These are phyloP conservation scores for Coemansia sp. DNA, from an alignment of 192 early-diverging fungal species.

Conservation along the genomic window DNA sequence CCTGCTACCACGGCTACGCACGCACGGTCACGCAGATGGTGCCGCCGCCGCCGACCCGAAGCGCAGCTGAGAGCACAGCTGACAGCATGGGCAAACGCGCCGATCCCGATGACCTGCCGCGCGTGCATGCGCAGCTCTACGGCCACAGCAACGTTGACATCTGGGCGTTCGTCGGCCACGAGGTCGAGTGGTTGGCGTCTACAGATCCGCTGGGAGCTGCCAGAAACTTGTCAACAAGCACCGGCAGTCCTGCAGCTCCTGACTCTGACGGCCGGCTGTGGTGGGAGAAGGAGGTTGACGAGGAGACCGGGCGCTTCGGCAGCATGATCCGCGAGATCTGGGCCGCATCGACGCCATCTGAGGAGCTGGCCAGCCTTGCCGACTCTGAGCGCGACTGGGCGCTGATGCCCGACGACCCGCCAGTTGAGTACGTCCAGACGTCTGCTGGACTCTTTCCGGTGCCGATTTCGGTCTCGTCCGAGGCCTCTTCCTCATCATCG, in stretches of 20 bases:
- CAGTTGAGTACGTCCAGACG: background rate
- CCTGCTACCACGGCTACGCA: conserved; percentile 57
- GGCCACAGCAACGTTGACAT: conserved; percentile 78
- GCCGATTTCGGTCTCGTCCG: too few relatives aligned
- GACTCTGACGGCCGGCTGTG: conserved; percentile 19
- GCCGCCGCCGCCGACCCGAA: conserved; percentile 9
- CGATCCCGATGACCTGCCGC: background rate
- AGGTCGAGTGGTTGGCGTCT: conserved; percentile 18
- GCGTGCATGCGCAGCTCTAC: conserved; percentile 64
- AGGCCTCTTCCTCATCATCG: background rate
- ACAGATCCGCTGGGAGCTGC: conserved; percentile 3
- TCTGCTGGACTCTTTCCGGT: background rate
- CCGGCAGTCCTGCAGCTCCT: background rate
- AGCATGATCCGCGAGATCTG: conserved; percentile 38
- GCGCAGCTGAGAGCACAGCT: background rate
- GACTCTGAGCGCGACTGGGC: conserved; percentile 26
- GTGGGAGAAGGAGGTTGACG: conserved; percentile 44
- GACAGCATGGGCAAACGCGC: background rate
- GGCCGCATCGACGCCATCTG: background rate
- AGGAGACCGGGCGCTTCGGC: conserved; percentile 42
- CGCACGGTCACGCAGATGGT: conserved; percentile 46
- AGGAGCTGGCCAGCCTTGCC: background rate
- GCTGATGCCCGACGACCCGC: conserved; percentile 36
- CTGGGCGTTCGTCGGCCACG: conserved; percentile 62
- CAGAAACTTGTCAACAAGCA: background rate